Evolutionary conservation across 164 flowering plant genomes (phyloP), one percentile per base, ranked within the genome.

Genomic region (Aristolochia fimbriata): DNA sequence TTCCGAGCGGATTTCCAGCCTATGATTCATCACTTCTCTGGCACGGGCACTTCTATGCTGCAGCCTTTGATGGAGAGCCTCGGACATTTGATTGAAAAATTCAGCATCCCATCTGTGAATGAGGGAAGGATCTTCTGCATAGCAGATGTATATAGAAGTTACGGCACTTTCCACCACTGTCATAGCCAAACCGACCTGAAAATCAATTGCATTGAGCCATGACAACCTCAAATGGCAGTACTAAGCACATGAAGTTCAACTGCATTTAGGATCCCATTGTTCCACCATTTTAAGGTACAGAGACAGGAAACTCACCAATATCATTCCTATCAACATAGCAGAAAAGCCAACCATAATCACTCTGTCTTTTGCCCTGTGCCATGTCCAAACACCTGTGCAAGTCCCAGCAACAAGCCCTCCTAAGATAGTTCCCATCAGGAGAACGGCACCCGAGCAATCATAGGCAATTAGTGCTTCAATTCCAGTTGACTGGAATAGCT

Each of bases 401-500:
- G 97, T 90, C 59, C 99, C 99, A 16, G 91, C 71, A 41, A 91
- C 72, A 43, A 91, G 95, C 47, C 99, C 99, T 41, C 99, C 95
- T 75, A 90, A 75, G 37, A 88, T 15, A 13, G 91, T 86, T n/a
- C 91, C 85, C 99, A 94, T 94, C 62, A 94, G 71, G 16, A 94
- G 73, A 70, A 94, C 95, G 25, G 99, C 95, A 57, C 99, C 99
- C n/a, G 96, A 94, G 73, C 99, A 93, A 74, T 93, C 99, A 68
- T 94, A 94, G 22, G 96, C 99, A 62, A 94, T 64, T n/a, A 94
- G 92, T 25, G 97, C 91, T 74, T 94, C 99, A 16, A 94, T 94
- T n/a, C 99, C 99, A 56, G 99, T 94, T 63, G 99, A 91, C 74
- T 94, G 99, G 61, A 94, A 91, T 67, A 94, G 71, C 68, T 94